phyloP scores from a whole-genome alignment of 495 filamentous ascomycete species.

The Lasiosphaeria miniovina region DNA sequence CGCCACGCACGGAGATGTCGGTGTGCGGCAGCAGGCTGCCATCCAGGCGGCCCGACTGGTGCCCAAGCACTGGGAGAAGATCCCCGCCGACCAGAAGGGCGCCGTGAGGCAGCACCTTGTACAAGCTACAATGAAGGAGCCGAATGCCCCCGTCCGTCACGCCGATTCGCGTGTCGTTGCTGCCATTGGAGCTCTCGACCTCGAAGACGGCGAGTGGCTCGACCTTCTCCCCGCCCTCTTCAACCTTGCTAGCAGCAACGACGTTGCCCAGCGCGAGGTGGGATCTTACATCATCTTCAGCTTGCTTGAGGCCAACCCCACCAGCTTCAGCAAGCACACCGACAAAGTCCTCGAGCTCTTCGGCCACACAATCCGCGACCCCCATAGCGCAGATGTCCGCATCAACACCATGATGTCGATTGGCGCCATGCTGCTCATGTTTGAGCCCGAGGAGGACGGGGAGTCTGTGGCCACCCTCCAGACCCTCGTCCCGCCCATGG shows the following conservation, averaged over 20 bases:
- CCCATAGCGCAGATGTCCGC: conserved; percentile 84
- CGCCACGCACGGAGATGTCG: conserved; percentile 64
- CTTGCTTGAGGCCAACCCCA: conserved; percentile 78
- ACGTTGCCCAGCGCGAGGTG: conserved; percentile 79
- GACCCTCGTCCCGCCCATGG: conserved; percentile 79
- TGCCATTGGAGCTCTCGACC: conserved; percentile 78
- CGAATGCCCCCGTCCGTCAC: conserved; percentile 71
- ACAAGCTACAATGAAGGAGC: conserved; percentile 74
- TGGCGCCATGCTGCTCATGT: conserved; percentile 79
- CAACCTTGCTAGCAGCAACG: conserved; percentile 65
- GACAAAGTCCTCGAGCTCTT: conserved; percentile 79
- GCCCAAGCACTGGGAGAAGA: conserved; percentile 80
- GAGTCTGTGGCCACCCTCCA: conserved; percentile 70
- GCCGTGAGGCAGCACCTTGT: conserved; percentile 78
- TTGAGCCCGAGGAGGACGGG: conserved; percentile 80
- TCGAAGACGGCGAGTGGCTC: conserved; percentile 81
- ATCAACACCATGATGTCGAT: conserved; percentile 94
- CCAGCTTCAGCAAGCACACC: conserved; percentile 73
- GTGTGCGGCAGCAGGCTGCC: conserved; percentile 82
- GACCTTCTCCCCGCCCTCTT: conserved; percentile 74
- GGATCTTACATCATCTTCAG: conserved; percentile 91
- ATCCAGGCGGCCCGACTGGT: conserved; percentile 82
- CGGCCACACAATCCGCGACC: conserved; percentile 81
- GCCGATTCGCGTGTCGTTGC: conserved; percentile 85
- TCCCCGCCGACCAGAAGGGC: conserved; percentile 56